A percentile compares a stretch with the other conserved stretches of the same genome.
Evolutionary conservation across 2,329 filamentous ascomycete genomes (phyloP).

Genomic region (Pyrenophora teres): DNA sequence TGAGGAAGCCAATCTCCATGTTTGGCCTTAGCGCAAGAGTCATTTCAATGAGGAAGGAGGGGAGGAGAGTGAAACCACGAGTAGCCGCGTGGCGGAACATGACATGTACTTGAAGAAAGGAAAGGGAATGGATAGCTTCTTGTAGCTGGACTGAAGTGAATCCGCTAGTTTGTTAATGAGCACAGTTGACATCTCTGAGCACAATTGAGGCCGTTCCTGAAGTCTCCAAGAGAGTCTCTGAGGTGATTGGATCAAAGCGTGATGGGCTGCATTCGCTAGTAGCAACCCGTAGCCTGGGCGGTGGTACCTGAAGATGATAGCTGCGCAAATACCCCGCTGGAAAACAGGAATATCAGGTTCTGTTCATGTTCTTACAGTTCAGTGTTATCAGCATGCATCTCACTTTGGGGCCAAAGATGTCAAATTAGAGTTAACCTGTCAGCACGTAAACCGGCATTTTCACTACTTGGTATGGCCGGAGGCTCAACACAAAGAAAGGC

Average conservation of each 20-base stretch:
- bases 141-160: background rate
- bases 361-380: no score
- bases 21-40: constrained; percentile 11
- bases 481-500: background rate
- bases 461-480: no score
- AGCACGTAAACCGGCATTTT: no score
- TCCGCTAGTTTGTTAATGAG: background rate
- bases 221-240: background rate
- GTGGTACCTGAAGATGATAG: constrained; percentile 3
- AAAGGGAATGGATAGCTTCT: background rate
- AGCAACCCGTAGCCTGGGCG: background rate
- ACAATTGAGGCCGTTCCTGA: constrained; percentile 16
- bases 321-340: background rate
- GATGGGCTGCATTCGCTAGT: constrained; percentile 10
- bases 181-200: constrained; percentile 4
- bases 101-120: background rate
- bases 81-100: background rate
- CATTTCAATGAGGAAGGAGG: background rate
- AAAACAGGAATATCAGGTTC: background rate
- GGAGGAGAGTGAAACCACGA: background rate
- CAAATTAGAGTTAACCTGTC: no score
- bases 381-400: no score
- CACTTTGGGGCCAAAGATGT: background rate
- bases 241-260: constrained; percentile 7
- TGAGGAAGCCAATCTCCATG: constrained; percentile 4